These are phyloP conservation scores for Pichia sp. DNA, from an alignment of 1,139 yeast species.

Conservation along the genomic window DNA sequence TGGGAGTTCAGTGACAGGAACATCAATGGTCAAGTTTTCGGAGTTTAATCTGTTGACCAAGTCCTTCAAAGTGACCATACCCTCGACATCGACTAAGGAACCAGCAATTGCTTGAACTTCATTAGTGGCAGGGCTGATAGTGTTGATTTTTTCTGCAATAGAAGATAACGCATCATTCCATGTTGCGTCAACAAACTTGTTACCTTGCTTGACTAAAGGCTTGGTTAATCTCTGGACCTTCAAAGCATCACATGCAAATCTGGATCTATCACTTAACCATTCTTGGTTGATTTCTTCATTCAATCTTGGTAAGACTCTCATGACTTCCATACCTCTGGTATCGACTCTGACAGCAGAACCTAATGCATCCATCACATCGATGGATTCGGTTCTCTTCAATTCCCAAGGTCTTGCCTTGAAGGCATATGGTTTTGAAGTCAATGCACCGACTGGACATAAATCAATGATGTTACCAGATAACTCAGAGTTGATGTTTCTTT, in stretches of 20 bases:
- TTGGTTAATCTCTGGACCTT: conserved; percentile 81
- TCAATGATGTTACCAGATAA: conserved; percentile 85
- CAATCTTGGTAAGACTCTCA: conserved; percentile 81
- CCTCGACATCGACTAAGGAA: conserved; percentile 76
- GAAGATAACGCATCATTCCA: conserved; percentile 84
- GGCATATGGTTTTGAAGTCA: conserved; percentile 85
- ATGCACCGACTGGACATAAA: conserved; percentile 89
- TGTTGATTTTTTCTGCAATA: conserved; percentile 57
- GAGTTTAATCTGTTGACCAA: conserved; percentile 70
- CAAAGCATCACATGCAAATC: conserved; percentile 83
- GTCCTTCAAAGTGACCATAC: conserved; percentile 77
- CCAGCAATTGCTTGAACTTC: conserved; percentile 82
- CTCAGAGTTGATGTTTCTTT: conserved; percentile 79
- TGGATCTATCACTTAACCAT: conserved; percentile 85
- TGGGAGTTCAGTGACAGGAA: conserved; percentile 45
- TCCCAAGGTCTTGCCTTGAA: conserved; percentile 95
- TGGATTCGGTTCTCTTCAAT: conserved; percentile 80
- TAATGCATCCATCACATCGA: conserved; percentile 79
- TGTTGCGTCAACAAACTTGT: conserved; percentile 65
- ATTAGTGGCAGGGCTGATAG: conserved; percentile 54
- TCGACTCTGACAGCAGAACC: conserved; percentile 84
- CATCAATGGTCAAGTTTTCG: conserved; percentile 75
- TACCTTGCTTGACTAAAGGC: conserved; percentile 70
- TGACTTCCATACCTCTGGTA: conserved; percentile 81
- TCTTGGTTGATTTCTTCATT: conserved; percentile 87